Conservation (phyloP, 1,284 basidiomycete species). For the Quambalaria eucalypti region DNA sequence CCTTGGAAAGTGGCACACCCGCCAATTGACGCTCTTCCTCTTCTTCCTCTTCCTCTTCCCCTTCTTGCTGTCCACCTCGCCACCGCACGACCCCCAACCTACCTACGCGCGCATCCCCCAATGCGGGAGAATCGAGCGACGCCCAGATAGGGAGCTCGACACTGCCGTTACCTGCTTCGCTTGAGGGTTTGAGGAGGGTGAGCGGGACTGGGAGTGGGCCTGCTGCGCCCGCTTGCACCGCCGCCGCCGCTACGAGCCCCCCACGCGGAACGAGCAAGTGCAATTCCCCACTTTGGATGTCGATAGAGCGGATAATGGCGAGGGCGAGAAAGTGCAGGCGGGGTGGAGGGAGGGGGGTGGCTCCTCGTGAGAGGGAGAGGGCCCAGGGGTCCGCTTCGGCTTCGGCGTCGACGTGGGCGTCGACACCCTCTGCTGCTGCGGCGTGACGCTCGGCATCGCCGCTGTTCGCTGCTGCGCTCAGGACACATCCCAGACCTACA, state of each 20-base stretch:
- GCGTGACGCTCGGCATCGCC: no score
- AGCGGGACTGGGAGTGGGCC: slow-evolving; percentile 52
- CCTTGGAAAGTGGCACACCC: slow-evolving; percentile 56
- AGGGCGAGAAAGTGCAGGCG: slow-evolving; percentile 17
- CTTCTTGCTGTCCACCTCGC: slow-evolving; percentile 3
- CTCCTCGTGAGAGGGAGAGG: not conserved
- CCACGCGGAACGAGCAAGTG: slow-evolving; percentile 33
- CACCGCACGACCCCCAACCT: not conserved
- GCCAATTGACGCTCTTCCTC: slow-evolving; percentile 49
- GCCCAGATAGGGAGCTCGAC: slow-evolving; percentile 79
- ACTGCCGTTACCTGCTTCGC: slow-evolving; percentile 66
- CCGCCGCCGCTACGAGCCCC: slow-evolving; percentile 57
- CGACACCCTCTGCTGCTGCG: slow-evolving; percentile 18
- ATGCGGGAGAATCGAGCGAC: slow-evolving; percentile 63
- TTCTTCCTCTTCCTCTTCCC: slow-evolving; percentile 17
- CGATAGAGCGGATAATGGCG: slow-evolving; percentile 36
- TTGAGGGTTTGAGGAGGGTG: slow-evolving; percentile 5
- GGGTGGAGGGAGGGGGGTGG: not conserved
- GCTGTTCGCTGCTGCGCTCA: no score
- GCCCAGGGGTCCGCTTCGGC: not conserved
- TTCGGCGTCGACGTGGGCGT: not conserved
- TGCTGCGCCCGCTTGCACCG: no score
- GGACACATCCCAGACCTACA: slow-evolving; percentile 59
- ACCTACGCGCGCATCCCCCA: slow-evolving; percentile 18
- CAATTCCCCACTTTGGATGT: slow-evolving; percentile 13